Base-by-base conservation (phyloP, 108 stramenopile species). In the Conticribra guillardii region DNA sequence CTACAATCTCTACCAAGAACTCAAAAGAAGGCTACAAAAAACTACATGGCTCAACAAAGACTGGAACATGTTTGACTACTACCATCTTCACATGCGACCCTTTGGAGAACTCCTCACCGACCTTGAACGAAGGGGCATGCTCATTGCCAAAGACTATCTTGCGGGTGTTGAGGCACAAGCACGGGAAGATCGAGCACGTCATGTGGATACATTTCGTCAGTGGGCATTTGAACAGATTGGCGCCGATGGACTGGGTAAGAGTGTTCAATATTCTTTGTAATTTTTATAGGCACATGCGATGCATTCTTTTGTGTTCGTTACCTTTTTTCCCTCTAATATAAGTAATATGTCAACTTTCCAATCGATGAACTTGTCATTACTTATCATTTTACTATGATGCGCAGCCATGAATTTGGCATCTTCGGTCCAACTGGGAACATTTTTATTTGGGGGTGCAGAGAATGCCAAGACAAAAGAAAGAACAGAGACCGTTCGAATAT, bases 51-150 rank as follows among this genome's bases (percentile, higher is more conserved):
- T 63, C 8, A 33, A n/a, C n/a, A n/a, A 73, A 14, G 60, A 64
- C 14, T 62, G 59, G 5, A 88, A 80, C 64, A 66, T 99, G 87
- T 90, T 85, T 52, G 94, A 99, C 50, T 98, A 98, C 81, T 99
- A 99, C 79, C 77, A 89, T 67, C 32, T 55, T 32, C 89, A 98
- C 74, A 88, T 96, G 87, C 72, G 95, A 5, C 85, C 85, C 7
- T 99, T 99, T 69, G 99, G 96, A 15, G 87, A 96, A 58, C 85
- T 98, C 8, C 84, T 99, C 27, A 99, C 98, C 2, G 97, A 99
- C 73, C 96, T 99, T 91, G 99, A 99, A 81, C 76, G 96, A 49
- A 83, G 85, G 17, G 99, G 99, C 21, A 95, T 99, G 51, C 79
- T 86, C n/a, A 91, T 98, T 5, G 90, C 95, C 21, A 81, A 88